These are phyloP conservation scores for Elongisporangium undulatum DNA, from an alignment of 352 stramenopile species.

Conservation along the genomic window DNA sequence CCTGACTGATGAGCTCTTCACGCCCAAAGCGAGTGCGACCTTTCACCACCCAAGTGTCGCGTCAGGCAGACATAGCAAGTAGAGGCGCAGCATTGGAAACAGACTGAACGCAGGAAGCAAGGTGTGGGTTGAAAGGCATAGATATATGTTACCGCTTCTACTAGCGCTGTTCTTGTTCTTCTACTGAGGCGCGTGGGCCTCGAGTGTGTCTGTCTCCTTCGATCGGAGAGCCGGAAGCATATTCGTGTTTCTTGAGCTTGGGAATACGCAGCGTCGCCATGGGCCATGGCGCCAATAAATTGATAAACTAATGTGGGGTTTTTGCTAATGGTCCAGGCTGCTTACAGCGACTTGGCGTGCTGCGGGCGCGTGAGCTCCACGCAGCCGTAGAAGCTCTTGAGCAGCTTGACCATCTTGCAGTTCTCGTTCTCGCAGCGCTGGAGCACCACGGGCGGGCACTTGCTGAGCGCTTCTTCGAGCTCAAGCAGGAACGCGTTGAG, in stretches of 20 bases:
- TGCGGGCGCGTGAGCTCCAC: slow-evolving; percentile 35
- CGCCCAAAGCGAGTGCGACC: background rate
- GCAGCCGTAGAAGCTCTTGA: slow-evolving; percentile 85
- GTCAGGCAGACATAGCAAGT: background rate
- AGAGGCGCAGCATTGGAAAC: background rate
- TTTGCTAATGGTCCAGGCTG: background rate
- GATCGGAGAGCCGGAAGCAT: background rate
- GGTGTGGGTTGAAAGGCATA: background rate
- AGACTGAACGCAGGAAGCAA: background rate
- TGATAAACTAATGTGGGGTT: slow-evolving; percentile 10
- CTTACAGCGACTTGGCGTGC: slow-evolving; percentile 50
- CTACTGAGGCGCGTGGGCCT: background rate
- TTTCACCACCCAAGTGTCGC: too few relatives aligned
- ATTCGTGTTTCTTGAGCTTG: background rate
- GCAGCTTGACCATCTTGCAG: slow-evolving; percentile 80
- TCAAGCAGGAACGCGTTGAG: slow-evolving; percentile 79
- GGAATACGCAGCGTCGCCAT: background rate
- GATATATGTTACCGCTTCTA: background rate
- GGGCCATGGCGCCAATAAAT: slow-evolving; percentile 11
- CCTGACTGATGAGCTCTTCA: background rate
- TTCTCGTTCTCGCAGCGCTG: slow-evolving; percentile 71
- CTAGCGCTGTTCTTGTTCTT: background rate
- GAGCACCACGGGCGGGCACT: slow-evolving; percentile 71
- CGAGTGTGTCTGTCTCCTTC: background rate
- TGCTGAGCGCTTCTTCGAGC: slow-evolving; percentile 70